Base-by-base conservation (phyloP, 805 yeast genomes). In the Teunomyces atbi region DNA sequence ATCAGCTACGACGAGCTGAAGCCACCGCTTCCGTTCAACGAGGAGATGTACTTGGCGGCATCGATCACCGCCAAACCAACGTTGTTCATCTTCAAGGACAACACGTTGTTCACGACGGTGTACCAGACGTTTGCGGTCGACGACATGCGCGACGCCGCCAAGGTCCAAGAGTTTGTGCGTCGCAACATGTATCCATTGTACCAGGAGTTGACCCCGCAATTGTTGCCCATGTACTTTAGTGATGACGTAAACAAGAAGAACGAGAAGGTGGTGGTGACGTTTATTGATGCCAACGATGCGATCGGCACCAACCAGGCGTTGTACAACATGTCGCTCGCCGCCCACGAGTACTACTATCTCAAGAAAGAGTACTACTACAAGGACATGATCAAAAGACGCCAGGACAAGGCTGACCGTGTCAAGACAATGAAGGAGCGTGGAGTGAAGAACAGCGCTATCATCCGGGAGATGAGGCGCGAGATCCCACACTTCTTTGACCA, bases 61-160 rank as follows among this genome's bases (percentile, higher is more conserved):
- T 71, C 84, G 1, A 60, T 82, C 20, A 73, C 89, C 0, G 72
- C 83, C 6, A 69, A 70, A 29, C 95, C 95, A 2, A 81, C 87
- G 12, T 55, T 86, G 15, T 64, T 82, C 26, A 67, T 84, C 18
- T 77, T 83, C 60, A 83, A 79, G 53, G 84, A 84, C 45, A 76
- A 78, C 44, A 68, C 81, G 11, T 58, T 79, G 45, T 57, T 77
- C 27, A 75, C 87, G 0, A 65, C 68, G 4, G 74, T 83, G 4
- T 83, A 63, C 52, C 86, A 79, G 53, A 81, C 79, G 46, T 81
- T 79, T 63, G 82, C 83, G 0, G 78, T 89, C 5, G 80, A 79
- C 41, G 88, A 85, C 53, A 74, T 78, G 46, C 73, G 94, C 51
- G 74, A 79, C 51, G 62, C 63, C 13, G 69, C 68, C 18, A 62